These are phyloP conservation scores for Nannochloropsis salina DNA, from an alignment of 108 stramenopile genomes.

Conservation along the genomic window DNA sequence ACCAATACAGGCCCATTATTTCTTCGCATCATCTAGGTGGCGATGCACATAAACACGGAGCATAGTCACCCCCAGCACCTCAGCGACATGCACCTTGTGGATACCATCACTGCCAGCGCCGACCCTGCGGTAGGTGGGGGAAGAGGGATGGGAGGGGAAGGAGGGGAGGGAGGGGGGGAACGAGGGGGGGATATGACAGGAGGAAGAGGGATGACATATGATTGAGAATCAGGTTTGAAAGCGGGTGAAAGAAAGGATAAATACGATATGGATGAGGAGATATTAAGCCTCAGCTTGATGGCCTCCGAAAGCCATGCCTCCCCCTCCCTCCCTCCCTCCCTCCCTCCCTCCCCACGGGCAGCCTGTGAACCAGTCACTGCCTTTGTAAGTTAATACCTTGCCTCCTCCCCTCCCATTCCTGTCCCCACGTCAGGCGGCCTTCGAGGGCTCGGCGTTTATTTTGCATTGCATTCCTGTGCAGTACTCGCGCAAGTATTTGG, in stretches of 20 bases:
- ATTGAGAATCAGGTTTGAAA: neutral
- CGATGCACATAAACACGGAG: neutral
- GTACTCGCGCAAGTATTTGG: neutral
- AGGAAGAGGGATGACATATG: neutral
- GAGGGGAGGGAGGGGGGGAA: neutral
- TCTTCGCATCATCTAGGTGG: neutral
- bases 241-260: neutral
- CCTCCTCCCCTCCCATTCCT: too few relatives aligned
- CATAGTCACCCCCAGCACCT: neutral
- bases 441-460: neutral
- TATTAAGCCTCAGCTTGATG: too few relatives aligned
- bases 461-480: slow-evolving; percentile 14
- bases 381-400: too few relatives aligned
- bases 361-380: too few relatives aligned
- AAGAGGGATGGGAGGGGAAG: neutral
- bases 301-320: too few relatives aligned
- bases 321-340: neutral
- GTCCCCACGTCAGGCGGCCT: too few relatives aligned
- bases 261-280: too few relatives aligned
- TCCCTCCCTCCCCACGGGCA: slow-evolving; percentile 1
- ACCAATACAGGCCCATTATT: too few relatives aligned
- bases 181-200: too few relatives aligned
- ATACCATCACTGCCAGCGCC: neutral
- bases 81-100: neutral
- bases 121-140: neutral